Evolutionary conservation across 179 eudicot genomes (phyloP).

Genomic region (Amaranthus tricolor): DNA sequence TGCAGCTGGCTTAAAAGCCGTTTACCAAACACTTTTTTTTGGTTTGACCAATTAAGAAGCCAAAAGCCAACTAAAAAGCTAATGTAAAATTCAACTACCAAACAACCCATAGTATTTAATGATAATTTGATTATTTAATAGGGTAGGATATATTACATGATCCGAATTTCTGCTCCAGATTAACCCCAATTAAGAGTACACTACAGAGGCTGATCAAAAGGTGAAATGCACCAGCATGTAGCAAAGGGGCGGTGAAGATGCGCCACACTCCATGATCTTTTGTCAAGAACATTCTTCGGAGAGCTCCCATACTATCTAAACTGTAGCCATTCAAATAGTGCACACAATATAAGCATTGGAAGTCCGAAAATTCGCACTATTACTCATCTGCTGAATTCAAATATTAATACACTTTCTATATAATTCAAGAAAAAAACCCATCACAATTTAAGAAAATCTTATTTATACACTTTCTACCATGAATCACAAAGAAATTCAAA

Average conservation of each 20-base stretch:
- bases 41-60: too few species aligned
- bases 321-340: slow-evolving; percentile 34
- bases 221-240: slow-evolving; percentile 76
- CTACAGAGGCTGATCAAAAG: slow-evolving; percentile 54
- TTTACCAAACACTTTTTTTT: too few species aligned
- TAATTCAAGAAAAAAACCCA: neutral
- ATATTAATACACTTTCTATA: neutral
- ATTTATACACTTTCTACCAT: neutral
- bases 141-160: slow-evolving; percentile 42
- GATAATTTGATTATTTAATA: neutral
- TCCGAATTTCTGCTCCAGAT: slow-evolving; percentile 79
- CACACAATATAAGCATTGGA: neutral
- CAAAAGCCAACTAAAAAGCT: too few species aligned
- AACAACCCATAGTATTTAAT: too few species aligned
- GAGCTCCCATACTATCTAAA: slow-evolving; percentile 64
- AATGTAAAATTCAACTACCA: too few species aligned
- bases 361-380: neutral
- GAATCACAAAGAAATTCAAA: neutral
- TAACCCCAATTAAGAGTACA: slow-evolving; percentile 61
- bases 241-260: slow-evolving; percentile 49
- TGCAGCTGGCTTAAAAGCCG: too few species aligned
- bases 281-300: slow-evolving; percentile 34
- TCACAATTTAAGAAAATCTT: neutral
- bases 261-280: slow-evolving; percentile 51
- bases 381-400: neutral